phyloP scores from a whole-genome alignment of 2,329 filamentous ascomycete species.

The Periconia sp. region DNA sequence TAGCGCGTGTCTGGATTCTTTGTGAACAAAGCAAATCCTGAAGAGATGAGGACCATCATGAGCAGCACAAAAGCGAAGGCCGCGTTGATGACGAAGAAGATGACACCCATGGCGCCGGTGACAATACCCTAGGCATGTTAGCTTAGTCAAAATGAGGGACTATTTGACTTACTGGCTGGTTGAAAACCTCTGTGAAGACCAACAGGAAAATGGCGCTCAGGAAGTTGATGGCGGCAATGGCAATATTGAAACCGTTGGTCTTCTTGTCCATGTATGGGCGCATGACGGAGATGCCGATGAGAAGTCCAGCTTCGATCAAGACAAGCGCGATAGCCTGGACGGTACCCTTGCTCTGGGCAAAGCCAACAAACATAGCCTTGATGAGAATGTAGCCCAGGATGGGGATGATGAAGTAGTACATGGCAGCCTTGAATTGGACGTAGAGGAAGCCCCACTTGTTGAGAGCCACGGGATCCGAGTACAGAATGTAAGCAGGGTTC shows the following conservation, averaged over 20 bases:
- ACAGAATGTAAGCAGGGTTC: conserved; percentile 95
- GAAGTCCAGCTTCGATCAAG: conserved; percentile 77
- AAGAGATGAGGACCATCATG: conserved; percentile 79
- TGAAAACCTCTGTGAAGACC: conserved; percentile 86
- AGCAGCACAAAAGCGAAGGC: conserved; percentile 82
- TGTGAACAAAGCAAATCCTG: conserved; percentile 79
- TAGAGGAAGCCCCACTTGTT: conserved; percentile 99
- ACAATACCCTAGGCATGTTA: conserved; percentile 67
- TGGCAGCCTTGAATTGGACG: conserved; percentile 92
- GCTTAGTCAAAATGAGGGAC: not conserved
- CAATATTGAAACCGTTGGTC: conserved; percentile 95
- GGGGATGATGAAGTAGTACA: conserved; percentile 93
- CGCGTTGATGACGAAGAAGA: conserved; percentile 88
- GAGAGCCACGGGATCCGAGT: conserved; percentile 89
- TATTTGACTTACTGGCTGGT: conserved; percentile 68
- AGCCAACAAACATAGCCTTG: conserved; percentile 88
- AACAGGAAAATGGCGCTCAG: conserved; percentile 87
- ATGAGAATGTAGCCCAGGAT: conserved; percentile 78
- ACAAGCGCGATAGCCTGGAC: conserved; percentile 84
- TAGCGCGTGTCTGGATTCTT: conserved; percentile 96
- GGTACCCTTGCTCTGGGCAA: conserved; percentile 72
- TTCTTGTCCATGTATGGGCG: conserved; percentile 99
- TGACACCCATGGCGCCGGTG: conserved; percentile 84
- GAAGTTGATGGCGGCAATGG: conserved; percentile 89
- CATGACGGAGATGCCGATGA: conserved; percentile 79